Base-by-base conservation (phyloP, 352 stramenopile species). In the Phytopythium aichiense region DNA sequence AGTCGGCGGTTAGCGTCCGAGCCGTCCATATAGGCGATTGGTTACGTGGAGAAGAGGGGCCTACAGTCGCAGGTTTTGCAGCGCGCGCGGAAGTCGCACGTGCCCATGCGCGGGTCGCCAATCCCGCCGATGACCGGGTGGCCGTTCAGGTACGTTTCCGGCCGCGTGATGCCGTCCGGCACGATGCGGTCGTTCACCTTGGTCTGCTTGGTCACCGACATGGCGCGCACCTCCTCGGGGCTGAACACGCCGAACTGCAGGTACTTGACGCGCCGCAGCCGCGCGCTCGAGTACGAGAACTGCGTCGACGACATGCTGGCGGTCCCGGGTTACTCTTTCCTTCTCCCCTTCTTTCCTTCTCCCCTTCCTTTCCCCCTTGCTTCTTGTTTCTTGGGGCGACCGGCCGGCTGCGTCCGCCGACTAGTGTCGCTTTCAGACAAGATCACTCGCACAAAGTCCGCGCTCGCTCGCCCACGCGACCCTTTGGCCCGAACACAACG, bases 201-300 rank as follows among this genome's bases (percentile, higher is more conserved):
- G 52, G 97, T 98, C 69, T 97, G 92, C 68, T 99, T 97, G 1
- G 95, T 98, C 15, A 99, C 96, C 30, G 88, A 98, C 88, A 98
- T 98, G 76, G 97, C 92, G 57, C 92, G 89, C 78, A 99, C 92
- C 78, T 99, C 96, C 60, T 99, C 96, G 6, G 97, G 97, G 70
- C 96, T 98, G 63, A 99, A 97, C 50, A 99, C 92, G 58, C 96
- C 95, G 72, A 99, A 99, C 79, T 99, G 97, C 18, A 99, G 81
- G 79, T 98, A 98, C 77, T 98, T 98, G 71, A 99, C 94, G 40
- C 93, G 84, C 56, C 95, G 87, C 67, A 99, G 73, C 23, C 94
- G 94, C 63, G 94, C 96, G 52, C 87, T 90, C 59, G 93, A 98
- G 80, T 98, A 98, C 68, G 95, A 98, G 78, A 99, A 99, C 74